phyloP scores from a whole-genome alignment of 495 filamentous ascomycete genomes.

The Talaromyces wortmannii region DNA sequence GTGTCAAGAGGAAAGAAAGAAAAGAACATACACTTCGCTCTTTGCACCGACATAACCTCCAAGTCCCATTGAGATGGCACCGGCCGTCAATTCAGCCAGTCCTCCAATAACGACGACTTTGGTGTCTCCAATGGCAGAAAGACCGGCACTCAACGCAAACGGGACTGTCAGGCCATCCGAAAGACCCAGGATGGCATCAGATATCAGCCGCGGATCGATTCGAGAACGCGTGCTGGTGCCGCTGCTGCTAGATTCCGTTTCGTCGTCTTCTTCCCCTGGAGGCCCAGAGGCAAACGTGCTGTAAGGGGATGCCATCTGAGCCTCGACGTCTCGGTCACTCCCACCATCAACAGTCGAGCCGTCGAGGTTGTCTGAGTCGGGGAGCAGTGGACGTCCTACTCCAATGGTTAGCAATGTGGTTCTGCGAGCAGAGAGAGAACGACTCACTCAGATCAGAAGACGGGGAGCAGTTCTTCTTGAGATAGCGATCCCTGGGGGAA shows the following conservation, averaged over 20 bases:
- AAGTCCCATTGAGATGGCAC: slow-evolving; percentile 67
- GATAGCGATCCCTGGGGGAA: not conserved
- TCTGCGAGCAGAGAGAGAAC: not conserved
- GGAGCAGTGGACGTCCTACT: slow-evolving; percentile 30
- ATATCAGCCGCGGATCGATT: slow-evolving; percentile 46
- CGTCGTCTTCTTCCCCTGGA: slow-evolving; percentile 14
- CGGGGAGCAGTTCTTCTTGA: slow-evolving; percentile 8
- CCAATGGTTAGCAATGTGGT: not conserved
- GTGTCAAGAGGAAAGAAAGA: not conserved
- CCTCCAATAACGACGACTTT: slow-evolving; percentile 62
- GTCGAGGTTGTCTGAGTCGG: slow-evolving; percentile 19
- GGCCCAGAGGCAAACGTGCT: slow-evolving; percentile 23
- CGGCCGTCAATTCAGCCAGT: slow-evolving; percentile 59
- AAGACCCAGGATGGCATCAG: slow-evolving; percentile 52
- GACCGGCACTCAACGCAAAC: slow-evolving; percentile 57
- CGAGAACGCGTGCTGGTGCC: slow-evolving; percentile 25
- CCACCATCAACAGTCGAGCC: slow-evolving; percentile 15
- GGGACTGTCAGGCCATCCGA: slow-evolving; percentile 60
- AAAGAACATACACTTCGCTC: slow-evolving; percentile 51
- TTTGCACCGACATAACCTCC: slow-evolving; percentile 51
- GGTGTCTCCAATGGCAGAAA: slow-evolving; percentile 48
- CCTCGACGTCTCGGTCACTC: slow-evolving; percentile 28
- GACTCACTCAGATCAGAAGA: slow-evolving; percentile 10
- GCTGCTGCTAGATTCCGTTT: slow-evolving; percentile 10
- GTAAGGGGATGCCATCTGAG: slow-evolving; percentile 28